A percentile compares a stretch with the other conserved stretches of the same genome.
These are phyloP conservation scores for Suillus lakei DNA, from an alignment of 768 basidiomycete genomes.

Conservation along the genomic window DNA sequence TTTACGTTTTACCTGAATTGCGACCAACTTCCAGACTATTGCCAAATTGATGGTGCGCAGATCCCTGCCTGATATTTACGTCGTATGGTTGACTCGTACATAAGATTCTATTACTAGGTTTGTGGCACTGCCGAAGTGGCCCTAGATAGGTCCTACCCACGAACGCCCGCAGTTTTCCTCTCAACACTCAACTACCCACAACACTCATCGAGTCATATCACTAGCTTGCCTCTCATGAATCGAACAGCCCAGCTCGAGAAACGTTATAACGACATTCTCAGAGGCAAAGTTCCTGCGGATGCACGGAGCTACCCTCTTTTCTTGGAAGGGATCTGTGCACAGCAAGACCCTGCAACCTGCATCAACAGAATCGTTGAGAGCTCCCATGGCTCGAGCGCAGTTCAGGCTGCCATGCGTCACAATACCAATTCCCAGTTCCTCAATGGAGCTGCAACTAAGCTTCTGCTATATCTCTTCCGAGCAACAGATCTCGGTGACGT, in stretches of 20 bases:
- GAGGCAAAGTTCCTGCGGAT: slow-evolving; percentile 32
- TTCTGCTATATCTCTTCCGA: slow-evolving; percentile 45
- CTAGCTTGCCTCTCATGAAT: slow-evolving; percentile 20
- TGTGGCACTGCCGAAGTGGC: neutral
- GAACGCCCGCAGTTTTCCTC: neutral
- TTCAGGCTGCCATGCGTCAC: slow-evolving; percentile 48
- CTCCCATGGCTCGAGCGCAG: slow-evolving; percentile 37
- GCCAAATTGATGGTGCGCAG: neutral
- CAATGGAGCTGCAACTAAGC: slow-evolving; percentile 43
- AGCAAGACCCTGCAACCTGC: slow-evolving; percentile 43
- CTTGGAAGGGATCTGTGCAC: slow-evolving; percentile 49
- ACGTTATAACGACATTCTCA: slow-evolving; percentile 38
- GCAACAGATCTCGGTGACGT: slow-evolving; percentile 48
- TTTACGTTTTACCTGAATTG: neutral
- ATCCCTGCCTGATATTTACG: neutral
- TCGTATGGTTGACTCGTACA: neutral
- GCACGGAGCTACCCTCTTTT: slow-evolving; percentile 39
- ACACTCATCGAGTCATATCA: neutral
- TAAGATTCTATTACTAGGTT: neutral
- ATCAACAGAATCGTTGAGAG: slow-evolving; percentile 43
- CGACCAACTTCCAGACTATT: neutral
- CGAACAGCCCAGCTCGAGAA: slow-evolving; percentile 36
- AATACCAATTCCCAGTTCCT: slow-evolving; percentile 44
- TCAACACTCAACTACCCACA: neutral
- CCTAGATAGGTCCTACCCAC: neutral